A percentile compares a stretch with the other conserved stretches of the same genome.
phyloP scores from a whole-genome alignment of 164 flowering plant species.

The Warburgia ugandensis region DNA sequence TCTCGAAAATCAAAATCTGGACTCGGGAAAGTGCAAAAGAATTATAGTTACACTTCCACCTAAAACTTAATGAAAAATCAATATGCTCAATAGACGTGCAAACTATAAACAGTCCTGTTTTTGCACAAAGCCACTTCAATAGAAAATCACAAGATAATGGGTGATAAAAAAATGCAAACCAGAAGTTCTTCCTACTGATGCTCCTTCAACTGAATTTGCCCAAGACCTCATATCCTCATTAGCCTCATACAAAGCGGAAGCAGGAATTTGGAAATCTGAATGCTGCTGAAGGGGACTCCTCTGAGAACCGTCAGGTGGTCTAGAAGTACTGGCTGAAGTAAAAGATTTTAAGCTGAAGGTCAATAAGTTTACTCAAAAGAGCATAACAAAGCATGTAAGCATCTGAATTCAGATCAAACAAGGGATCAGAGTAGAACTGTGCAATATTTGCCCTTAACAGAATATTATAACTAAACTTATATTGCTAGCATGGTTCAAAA shows the following conservation, averaged over 20 bases:
- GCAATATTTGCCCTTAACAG: no score
- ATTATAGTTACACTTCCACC: no score
- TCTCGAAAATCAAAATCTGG: no score
- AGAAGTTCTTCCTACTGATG: slow-evolving; percentile 22
- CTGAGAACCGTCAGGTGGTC: slow-evolving; percentile 30
- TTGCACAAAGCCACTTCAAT: background rate
- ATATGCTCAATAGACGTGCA: no score
- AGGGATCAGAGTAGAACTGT: no score
- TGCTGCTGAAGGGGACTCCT: slow-evolving; percentile 36
- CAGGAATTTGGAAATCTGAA: slow-evolving; percentile 76
- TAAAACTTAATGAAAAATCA: no score
- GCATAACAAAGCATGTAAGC: no score
- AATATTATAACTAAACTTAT: no score
- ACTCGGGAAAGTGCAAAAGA: no score
- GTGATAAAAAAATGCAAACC: slow-evolving; percentile 11
- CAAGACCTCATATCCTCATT: slow-evolving; percentile 31
- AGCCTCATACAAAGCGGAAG: slow-evolving; percentile 74
- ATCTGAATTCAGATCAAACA: no score
- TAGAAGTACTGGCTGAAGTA: slow-evolving; percentile 10
- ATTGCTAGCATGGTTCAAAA: no score
- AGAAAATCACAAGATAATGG: background rate
- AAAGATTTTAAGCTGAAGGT: background rate
- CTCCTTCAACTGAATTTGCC: slow-evolving; percentile 12
- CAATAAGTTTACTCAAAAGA: background rate
- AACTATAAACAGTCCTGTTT: no score